Evolutionary conservation across 2,329 filamentous ascomycete species (phyloP).

Genomic region (Aspergillus sp.): DNA sequence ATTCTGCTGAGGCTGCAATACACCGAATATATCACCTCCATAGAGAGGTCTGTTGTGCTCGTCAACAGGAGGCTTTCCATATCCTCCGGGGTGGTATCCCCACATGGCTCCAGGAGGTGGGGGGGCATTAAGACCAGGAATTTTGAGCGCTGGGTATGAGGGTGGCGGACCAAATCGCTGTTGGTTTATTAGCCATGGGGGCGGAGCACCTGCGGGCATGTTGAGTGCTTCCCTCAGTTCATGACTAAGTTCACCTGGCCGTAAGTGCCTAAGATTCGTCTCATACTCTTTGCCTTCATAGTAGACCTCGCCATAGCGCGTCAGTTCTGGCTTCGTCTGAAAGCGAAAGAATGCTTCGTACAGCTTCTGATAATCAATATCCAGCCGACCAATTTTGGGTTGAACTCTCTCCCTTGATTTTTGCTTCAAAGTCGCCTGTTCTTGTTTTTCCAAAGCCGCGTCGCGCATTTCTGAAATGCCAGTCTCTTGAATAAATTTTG

Average conservation of each 20-base stretch:
- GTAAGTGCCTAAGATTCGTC: constrained; percentile 82
- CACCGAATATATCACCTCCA: constrained; percentile 89
- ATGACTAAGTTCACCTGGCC: constrained; percentile 82
- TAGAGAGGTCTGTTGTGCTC: constrained; percentile 87
- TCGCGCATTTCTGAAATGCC: constrained; percentile 98
- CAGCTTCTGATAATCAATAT: constrained; percentile 96
- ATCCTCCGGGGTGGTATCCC: constrained; percentile 93
- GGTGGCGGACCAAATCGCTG: constrained; percentile 89
- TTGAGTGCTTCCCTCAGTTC: constrained; percentile 85
- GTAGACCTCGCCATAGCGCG: constrained; percentile 96
- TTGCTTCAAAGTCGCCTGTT: constrained; percentile 82
- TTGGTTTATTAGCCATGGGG: constrained; percentile 95
- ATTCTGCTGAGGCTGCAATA: constrained; percentile 55
- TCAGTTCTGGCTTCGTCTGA: constrained; percentile 90
- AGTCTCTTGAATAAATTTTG: constrained; percentile 94
- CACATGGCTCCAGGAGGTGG: constrained; percentile 81
- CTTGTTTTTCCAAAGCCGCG: constrained; percentile 90
- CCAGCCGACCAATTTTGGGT: constrained; percentile 91
- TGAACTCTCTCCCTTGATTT: constrained; percentile 91
- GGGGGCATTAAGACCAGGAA: constrained; percentile 88
- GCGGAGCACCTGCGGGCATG: constrained; percentile 85
- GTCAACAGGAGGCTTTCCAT: constrained; percentile 90
- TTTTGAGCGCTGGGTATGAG: constrained; percentile 89
- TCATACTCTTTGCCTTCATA: constrained; percentile 98
- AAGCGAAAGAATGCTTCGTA: constrained; percentile 98